Evolutionary conservation across 352 stramenopile species (phyloP).

Genomic region (Globisporangium barbulae): DNA sequence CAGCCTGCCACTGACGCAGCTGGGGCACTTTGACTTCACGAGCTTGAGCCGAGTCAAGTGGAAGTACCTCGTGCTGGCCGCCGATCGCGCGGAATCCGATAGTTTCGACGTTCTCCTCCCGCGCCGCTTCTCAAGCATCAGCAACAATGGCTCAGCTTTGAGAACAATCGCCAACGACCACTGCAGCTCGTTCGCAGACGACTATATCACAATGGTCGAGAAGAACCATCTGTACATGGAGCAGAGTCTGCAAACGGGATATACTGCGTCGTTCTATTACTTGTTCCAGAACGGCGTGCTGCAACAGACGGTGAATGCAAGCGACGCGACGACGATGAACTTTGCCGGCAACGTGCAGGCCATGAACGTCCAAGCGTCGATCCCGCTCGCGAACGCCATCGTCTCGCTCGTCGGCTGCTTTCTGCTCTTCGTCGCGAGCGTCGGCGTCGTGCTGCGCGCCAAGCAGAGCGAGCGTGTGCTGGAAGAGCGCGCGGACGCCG

Average conservation of each 20-base stretch:
- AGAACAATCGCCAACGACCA: not conserved
- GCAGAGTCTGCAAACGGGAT: slow-evolving; percentile 29
- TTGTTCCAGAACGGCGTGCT: slow-evolving; percentile 31
- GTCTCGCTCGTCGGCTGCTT: slow-evolving; percentile 10
- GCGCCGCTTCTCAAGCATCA: slow-evolving; percentile 2
- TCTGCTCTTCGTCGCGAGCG: not conserved
- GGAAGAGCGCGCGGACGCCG: slow-evolving; percentile 3
- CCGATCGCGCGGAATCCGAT: not conserved
- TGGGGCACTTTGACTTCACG: not conserved
- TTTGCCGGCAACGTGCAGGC: slow-evolving; percentile 10
- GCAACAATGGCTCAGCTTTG: not conserved
- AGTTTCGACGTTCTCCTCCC: slow-evolving; percentile 2
- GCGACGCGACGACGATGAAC: not conserved
- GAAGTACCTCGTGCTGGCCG: slow-evolving; percentile 7
- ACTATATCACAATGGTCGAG: slow-evolving; percentile 16
- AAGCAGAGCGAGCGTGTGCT: slow-evolving; percentile 6
- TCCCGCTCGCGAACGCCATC: slow-evolving; percentile 6
- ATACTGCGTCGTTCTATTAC: slow-evolving; percentile 32
- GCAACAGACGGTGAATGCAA: not conserved
- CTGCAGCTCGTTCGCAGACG: slow-evolving; percentile 12
- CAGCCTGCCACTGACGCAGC: slow-evolving; percentile 2
- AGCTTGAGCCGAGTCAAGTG: too few species aligned
- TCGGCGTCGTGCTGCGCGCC: not conserved
- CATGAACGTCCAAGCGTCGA: slow-evolving; percentile 13
- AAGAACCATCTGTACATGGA: slow-evolving; percentile 44